Evolutionary conservation across 768 basidiomycete genomes (phyloP), one percentile per base, ranked within the genome.

Genomic region (Termitomyces bulborhizus): DNA sequence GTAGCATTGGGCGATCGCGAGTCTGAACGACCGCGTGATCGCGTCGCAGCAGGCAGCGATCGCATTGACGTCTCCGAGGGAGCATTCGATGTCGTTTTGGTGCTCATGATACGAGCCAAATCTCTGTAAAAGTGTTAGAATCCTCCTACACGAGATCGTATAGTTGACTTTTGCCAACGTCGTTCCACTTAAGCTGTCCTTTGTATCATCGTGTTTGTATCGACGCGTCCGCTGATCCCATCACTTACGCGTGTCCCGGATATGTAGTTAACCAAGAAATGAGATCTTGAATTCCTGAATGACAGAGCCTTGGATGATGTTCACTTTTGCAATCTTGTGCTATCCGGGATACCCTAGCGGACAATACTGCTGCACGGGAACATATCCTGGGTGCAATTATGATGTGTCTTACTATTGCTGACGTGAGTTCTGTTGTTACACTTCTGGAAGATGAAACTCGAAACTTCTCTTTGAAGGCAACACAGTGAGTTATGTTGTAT

Each of bases 361-460:
- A 77, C 45, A 76, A 86, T 60, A 81, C 78, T 3, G 74, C 72
- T 21, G 80, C 80, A 3, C 88, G 88, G 65, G 88, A 90, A 62
- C 79, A 79, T 46, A 79, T 90, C 51, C 61, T 89, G 9, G 85
- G 86, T 24, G 78, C 84, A 3, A 74, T 78, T 52, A 70, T 90
- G 52, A 72, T 76, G 37, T 83, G 84, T 2, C 75, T 90, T 45
- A 84, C 82, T 4, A 69, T 88, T 55, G 87, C 83, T 41, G 88
- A 91, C 68, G 89, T 90, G 60, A 65, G 85, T 65, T 26, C 51
- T 51, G 51, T 21, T 24, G n/a, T 15, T 46, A 15, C 34, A 34
- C 21, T 27, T 39, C 48, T 26, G 44, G 34, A 11, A 53, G 36
- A 26, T 53, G 36, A 1, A 24, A 36, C n/a, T 5, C 53, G 26